These are phyloP conservation scores for Ceriops decandra DNA, from an alignment of 345 rosid species.

Conservation along the genomic window DNA sequence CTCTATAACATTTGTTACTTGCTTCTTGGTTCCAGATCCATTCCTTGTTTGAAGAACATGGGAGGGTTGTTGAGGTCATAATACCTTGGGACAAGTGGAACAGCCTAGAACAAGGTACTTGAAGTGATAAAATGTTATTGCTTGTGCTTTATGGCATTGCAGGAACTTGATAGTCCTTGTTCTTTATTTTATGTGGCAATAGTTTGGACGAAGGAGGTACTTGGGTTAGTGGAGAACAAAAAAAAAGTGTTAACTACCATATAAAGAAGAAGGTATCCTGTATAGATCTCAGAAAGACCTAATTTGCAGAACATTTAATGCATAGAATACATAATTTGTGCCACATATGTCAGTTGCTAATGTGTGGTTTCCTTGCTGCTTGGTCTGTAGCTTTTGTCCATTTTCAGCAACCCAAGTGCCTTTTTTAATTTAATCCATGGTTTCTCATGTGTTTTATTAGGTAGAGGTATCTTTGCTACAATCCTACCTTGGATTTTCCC, in stretches of 20 bases:
- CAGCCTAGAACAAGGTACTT: constrained; percentile 65
- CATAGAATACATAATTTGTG: too few species aligned
- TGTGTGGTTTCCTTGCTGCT: background rate
- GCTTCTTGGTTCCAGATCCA: constrained; percentile 45
- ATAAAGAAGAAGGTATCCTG: too few species aligned
- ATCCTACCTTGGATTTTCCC: too few species aligned
- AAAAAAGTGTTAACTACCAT: too few species aligned
- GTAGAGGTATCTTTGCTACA: background rate
- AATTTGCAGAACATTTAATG: too few species aligned
- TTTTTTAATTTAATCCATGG: background rate
- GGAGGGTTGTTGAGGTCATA: constrained; percentile 62
- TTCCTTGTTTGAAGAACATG: constrained; percentile 66
- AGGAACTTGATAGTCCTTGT: too few species aligned
- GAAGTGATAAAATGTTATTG: background rate
- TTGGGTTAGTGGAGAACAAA: too few species aligned
- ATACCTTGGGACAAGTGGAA: constrained; percentile 66
- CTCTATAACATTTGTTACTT: constrained; percentile 11
- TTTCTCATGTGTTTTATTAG: background rate
- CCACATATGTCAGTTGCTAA: too few species aligned
- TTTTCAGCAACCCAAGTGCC: background rate
- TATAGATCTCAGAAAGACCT: too few species aligned
- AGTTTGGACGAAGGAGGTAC: too few species aligned
- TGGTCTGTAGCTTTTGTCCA: background rate
- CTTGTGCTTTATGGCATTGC: constrained; percentile 1
- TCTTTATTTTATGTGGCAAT: too few species aligned